Evolutionary conservation across 352 stramenopile species (phyloP).

Genomic region (Phytophthora sansomeana): DNA sequence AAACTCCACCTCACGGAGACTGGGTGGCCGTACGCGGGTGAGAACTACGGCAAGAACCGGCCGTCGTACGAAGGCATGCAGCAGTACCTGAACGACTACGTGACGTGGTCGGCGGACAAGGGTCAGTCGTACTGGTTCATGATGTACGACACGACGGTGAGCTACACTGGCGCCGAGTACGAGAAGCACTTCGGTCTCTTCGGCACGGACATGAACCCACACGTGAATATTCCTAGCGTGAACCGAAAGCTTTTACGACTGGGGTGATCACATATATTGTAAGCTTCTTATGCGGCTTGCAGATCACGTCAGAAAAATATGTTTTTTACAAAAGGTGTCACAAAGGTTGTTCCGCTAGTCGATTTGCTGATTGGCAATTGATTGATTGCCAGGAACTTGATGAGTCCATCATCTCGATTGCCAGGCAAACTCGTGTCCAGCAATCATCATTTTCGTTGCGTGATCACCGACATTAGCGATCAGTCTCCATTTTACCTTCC

Average conservation of each 20-base stretch:
- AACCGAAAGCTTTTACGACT: slow-evolving; percentile 15
- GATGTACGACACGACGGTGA: slow-evolving; percentile 62
- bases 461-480: background rate
- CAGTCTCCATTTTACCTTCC: background rate
- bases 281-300: background rate
- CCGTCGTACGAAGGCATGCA: slow-evolving; percentile 47
- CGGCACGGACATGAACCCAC: slow-evolving; percentile 45
- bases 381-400: no score
- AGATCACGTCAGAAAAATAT: no score
- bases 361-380: no score
- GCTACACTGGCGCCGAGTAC: slow-evolving; percentile 52
- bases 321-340: no score
- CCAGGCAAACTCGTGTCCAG: background rate
- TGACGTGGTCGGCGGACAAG: slow-evolving; percentile 31
- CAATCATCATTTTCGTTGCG: background rate
- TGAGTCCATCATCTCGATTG: background rate
- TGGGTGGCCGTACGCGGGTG: slow-evolving; percentile 58
- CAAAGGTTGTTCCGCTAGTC: no score
- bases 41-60: slow-evolving; percentile 39
- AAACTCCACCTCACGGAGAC: slow-evolving; percentile 63
- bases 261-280: background rate
- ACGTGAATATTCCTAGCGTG: slow-evolving; percentile 36
- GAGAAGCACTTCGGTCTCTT: slow-evolving; percentile 70
- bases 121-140: slow-evolving; percentile 64
- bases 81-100: slow-evolving; percentile 55